A percentile compares a stretch with the other conserved stretches of the same genome.
These are phyloP conservation scores for Mrakiaceae sp. DNA, from an alignment of 1,284 basidiomycete species.

Conservation along the genomic window DNA sequence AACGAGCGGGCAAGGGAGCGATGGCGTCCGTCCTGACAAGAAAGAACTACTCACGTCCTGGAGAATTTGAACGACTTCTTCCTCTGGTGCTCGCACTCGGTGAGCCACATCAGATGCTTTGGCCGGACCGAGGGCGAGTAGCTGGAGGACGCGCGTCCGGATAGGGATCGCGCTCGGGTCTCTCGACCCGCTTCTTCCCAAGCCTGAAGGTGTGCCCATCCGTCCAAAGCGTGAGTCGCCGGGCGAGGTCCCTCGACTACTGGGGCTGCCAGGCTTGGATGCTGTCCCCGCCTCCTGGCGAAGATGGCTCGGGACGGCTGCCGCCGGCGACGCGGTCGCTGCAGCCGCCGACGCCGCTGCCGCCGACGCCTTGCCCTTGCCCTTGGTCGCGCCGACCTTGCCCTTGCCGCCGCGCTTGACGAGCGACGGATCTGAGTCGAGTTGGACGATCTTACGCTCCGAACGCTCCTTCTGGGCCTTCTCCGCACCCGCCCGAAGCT, in stretches of 20 bases:
- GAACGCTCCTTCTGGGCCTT: slow-evolving; percentile 5
- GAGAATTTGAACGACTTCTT: neutral
- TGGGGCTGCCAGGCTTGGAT: neutral
- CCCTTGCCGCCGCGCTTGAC: neutral
- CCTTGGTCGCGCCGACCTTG: neutral
- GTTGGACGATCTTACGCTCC: slow-evolving; percentile 12
- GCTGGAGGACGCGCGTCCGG: slow-evolving; percentile 4
- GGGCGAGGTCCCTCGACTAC: neutral
- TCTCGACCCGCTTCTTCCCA: neutral
- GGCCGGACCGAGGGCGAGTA: slow-evolving; percentile 10
- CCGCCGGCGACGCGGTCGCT: neutral
- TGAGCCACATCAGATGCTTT: neutral
- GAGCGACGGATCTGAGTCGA: slow-evolving; percentile 6
- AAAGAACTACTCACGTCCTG: neutral
- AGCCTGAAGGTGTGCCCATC: neutral
- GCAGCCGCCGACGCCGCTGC: no score
- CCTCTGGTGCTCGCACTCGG: neutral
- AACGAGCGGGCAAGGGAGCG: no score
- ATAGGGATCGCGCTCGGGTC: neutral
- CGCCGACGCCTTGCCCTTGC: neutral
- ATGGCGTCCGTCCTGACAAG: no score
- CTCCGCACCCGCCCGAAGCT: slow-evolving; percentile 11
- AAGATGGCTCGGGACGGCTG: no score
- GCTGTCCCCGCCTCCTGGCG: neutral
- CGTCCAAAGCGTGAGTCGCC: neutral